Conservation (phyloP, 345 rosid genomes). For the Lepidium sativum region DNA sequence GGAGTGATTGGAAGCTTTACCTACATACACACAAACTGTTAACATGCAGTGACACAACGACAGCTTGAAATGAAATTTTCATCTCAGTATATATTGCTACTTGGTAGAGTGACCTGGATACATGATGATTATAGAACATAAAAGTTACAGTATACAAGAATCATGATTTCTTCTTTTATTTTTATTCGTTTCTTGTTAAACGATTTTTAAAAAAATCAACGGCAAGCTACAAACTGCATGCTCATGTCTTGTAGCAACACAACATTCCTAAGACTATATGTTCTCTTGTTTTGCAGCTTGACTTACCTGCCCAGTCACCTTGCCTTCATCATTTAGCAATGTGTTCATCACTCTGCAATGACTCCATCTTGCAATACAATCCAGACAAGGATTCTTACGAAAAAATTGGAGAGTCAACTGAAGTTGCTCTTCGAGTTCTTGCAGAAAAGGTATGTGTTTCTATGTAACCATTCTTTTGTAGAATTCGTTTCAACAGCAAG, state of each 20-base stretch:
- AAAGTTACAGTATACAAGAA: background rate
- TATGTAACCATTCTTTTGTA: background rate
- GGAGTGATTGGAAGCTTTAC: background rate
- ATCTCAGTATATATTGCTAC: background rate
- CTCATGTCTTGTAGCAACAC: background rate
- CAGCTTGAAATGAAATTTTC: background rate
- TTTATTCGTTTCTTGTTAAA: background rate
- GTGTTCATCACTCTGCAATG: slow-evolving; percentile 98
- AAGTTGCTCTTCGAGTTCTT: slow-evolving; percentile 93
- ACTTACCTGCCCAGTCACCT: slow-evolving; percentile 83
- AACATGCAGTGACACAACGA: background rate
- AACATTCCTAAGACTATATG: slow-evolving; percentile 11
- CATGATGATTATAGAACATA: background rate
- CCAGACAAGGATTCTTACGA: slow-evolving; percentile 85
- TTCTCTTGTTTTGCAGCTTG: slow-evolving; percentile 54
- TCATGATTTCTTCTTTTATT: background rate
- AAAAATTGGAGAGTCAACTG: slow-evolving; percentile 98
- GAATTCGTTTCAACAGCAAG: background rate
- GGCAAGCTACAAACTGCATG: background rate
- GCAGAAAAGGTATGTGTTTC: slow-evolving; percentile 73
- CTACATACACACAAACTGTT: background rate
- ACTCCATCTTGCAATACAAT: slow-evolving; percentile 88
- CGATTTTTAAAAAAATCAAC: background rate
- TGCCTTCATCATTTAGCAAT: slow-evolving; percentile 91
- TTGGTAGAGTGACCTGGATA: background rate